A percentile compares a stretch with the other conserved stretches of the same genome.
Conservation (phyloP, 2,329 filamentous ascomycete genomes). For the Cercospora zeina region DNA sequence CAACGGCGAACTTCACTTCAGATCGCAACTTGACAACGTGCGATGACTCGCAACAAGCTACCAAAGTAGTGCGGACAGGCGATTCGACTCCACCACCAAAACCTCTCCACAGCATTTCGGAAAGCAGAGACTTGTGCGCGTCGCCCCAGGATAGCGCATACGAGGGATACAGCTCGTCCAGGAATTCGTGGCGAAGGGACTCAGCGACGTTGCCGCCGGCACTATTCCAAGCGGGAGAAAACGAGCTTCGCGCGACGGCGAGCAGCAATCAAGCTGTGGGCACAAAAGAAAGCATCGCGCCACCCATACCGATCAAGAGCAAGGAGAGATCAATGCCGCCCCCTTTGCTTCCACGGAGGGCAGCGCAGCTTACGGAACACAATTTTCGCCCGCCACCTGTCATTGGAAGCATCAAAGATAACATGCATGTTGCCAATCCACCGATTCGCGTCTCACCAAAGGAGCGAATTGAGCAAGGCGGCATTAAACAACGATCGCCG, state of each 20-base stretch:
- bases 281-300: not conserved
- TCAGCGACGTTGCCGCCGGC: conserved; percentile 35
- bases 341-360: conserved; percentile 11
- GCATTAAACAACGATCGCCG: conserved; percentile 15
- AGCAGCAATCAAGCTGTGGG: conserved; percentile 14
- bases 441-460: conserved; percentile 23
- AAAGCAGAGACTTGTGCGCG: conserved; percentile 11
- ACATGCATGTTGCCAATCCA: conserved; percentile 24
- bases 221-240: conserved; percentile 25
- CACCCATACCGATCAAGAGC: conserved; percentile 12
- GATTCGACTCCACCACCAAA: conserved; percentile 31
- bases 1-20: conserved; percentile 22
- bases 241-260: conserved; percentile 24
- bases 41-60: conserved; percentile 9
- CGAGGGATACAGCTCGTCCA: conserved; percentile 16
- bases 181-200: conserved; percentile 28
- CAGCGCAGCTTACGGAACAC: not conserved
- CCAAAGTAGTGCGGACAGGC: conserved; percentile 29
- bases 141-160: conserved; percentile 29
- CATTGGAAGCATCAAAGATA: conserved; percentile 14
- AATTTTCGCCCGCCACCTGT: conserved; percentile 28
- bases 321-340: conserved; percentile 4
- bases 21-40: not conserved
- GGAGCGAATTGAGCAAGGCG: conserved; percentile 20
- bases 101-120: conserved; percentile 24